A percentile compares a stretch with the other conserved stretches of the same genome.
Evolutionary conservation across 2,329 filamentous ascomycete genomes (phyloP).

Genomic region (Ophiosphaerella narmari): DNA sequence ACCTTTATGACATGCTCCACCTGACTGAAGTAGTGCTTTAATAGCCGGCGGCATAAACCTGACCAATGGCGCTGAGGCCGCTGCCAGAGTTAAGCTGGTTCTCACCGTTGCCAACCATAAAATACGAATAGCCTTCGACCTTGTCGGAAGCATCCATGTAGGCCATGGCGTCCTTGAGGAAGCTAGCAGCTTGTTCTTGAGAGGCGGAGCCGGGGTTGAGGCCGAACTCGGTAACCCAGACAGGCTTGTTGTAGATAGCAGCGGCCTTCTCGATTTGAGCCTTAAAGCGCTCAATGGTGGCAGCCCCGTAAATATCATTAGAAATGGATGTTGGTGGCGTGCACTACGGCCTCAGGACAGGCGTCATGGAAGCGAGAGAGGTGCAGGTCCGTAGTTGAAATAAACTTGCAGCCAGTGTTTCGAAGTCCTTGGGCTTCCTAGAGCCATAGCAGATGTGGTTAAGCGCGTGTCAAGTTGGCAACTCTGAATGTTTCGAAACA

Average conservation of each 20-base stretch:
- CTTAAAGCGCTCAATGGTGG: constrained; percentile 43
- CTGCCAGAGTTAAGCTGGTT: constrained; percentile 34
- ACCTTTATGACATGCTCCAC: no score
- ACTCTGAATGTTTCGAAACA: constrained; percentile 10
- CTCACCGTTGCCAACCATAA: constrained; percentile 41
- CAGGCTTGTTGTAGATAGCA: constrained; percentile 30
- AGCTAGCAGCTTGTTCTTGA: constrained; percentile 33
- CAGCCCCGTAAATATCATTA: constrained; percentile 44
- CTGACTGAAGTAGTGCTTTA: no score
- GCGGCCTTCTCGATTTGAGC: constrained; percentile 46
- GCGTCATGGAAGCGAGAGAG: constrained; percentile 35
- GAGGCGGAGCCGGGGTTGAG: constrained; percentile 36
- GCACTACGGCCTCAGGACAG: constrained; percentile 42
- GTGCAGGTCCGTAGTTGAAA: no score
- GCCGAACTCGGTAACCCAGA: constrained; percentile 49
- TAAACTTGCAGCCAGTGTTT: no score
- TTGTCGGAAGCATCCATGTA: constrained; percentile 39
- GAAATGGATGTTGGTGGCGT: constrained; percentile 47
- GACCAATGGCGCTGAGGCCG: constrained; percentile 26
- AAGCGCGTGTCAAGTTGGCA: background rate
- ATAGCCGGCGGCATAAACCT: constrained; percentile 26
- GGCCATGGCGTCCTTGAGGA: constrained; percentile 40
- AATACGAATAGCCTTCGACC: constrained; percentile 45
- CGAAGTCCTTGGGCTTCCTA: no score
- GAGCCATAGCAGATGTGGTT: no score